These are phyloP conservation scores for Phytophthora citricola DNA, from an alignment of 352 stramenopile genomes.

Conservation along the genomic window DNA sequence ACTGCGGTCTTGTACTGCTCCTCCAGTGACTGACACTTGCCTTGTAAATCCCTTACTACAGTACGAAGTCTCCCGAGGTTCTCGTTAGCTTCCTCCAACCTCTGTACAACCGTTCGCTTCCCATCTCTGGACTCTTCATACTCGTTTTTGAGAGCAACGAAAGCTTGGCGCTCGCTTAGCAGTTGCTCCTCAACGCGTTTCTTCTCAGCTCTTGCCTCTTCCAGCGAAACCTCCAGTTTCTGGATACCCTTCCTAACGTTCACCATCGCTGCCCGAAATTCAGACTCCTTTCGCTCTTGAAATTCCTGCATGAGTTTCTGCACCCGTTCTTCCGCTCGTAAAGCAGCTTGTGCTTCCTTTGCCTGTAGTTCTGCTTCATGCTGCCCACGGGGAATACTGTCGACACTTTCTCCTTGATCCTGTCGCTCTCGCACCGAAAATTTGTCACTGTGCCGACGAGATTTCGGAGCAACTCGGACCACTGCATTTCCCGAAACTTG, in stretches of 20 bases:
- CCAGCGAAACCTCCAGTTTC: conserved; percentile 62
- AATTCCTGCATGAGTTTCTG: conserved; percentile 69
- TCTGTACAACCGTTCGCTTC: conserved; percentile 54
- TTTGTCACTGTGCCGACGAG: conserved; percentile 30
- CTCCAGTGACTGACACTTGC: conserved; percentile 40
- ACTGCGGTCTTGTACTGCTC: conserved; percentile 34
- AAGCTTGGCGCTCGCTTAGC: conserved; percentile 53
- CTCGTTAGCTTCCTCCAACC: conserved; percentile 74
- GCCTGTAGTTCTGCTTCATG: conserved; percentile 64
- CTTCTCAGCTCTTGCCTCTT: conserved; percentile 55
- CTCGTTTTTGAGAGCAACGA: conserved; percentile 63
- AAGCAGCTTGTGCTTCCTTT: conserved; percentile 55
- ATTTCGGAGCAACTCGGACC: conserved; percentile 22
- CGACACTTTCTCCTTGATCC: conserved; percentile 23
- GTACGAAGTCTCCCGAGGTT: conserved; percentile 66
- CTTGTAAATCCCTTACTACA: conserved; percentile 54
- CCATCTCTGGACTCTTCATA: conserved; percentile 55
- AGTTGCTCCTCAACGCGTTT: conserved; percentile 64
- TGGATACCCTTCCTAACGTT: conserved; percentile 79
- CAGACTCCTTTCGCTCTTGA: conserved; percentile 66
- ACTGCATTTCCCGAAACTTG: conserved; percentile 19
- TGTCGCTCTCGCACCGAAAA: conserved; percentile 22
- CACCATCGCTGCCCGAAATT: conserved; percentile 74
- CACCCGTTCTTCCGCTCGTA: conserved; percentile 57
- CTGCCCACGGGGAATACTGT: conserved; percentile 53